These are phyloP conservation scores for Lindgomyces ingoldianus DNA, from an alignment of 495 filamentous ascomycete species.

Conservation along the genomic window DNA sequence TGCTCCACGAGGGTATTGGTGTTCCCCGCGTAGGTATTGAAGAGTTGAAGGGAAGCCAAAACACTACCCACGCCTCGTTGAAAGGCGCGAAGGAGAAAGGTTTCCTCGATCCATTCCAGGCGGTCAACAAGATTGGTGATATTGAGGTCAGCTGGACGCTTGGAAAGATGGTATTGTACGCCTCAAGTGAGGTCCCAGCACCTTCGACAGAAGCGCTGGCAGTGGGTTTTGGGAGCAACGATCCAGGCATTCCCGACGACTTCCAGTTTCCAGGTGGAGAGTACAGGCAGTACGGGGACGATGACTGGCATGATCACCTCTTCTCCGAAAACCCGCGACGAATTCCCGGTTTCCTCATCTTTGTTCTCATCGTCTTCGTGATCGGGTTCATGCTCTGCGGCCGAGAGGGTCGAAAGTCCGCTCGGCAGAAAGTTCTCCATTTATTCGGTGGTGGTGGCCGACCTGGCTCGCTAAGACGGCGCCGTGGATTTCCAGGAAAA, in stretches of 20 bases:
- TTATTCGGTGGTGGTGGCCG: constrained; percentile 43
- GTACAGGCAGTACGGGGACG: constrained; percentile 47
- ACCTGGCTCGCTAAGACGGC: constrained; percentile 52
- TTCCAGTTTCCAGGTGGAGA: constrained; percentile 80
- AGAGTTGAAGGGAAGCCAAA: constrained; percentile 53
- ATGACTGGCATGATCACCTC: constrained; percentile 74
- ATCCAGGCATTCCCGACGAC: constrained; percentile 62
- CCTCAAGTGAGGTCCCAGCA: constrained; percentile 79
- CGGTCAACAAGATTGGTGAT: constrained; percentile 87
- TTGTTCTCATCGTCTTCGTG: constrained; percentile 70
- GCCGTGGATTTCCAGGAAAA: constrained; percentile 42
- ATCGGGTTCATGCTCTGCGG: constrained; percentile 66
- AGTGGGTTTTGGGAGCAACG: constrained; percentile 91
- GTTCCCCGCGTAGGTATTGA: constrained; percentile 89
- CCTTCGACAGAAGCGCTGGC: constrained; percentile 60
- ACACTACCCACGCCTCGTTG: constrained; percentile 73
- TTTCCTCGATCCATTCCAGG: constrained; percentile 85
- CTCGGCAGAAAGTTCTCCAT: constrained; percentile 61
- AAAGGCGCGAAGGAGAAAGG: constrained; percentile 73
- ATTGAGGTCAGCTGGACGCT: constrained; percentile 98
- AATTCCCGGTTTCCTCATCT: constrained; percentile 72
- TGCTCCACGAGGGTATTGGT: constrained; percentile 93
- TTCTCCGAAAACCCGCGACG: constrained; percentile 63
- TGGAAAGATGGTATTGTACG: constrained; percentile 97
- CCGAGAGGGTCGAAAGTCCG: constrained; percentile 67